Base-by-base conservation (phyloP, 257 asterid genomes). In the Salvia splendens region DNA sequence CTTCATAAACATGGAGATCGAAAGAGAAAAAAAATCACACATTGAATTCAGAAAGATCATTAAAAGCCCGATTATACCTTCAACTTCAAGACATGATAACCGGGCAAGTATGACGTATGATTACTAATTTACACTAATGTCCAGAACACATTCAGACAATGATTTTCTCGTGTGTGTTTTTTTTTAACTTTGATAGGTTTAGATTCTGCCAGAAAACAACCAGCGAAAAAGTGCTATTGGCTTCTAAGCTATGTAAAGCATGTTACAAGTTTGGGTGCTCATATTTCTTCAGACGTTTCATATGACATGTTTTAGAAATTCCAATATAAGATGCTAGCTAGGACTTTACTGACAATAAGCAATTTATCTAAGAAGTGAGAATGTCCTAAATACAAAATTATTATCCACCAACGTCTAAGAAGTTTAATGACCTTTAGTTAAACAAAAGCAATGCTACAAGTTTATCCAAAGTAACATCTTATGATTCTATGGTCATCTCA, bases 1-100 rank as follows among this genome's bases (percentile, higher is more conserved):
- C 40, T 24, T 40, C 24, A 55, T 36, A 63, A 59, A 47, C 54
- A 58, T 45, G 64, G 53, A 56, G 73, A 20, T 52, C 1, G 3
- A 17, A 32, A 64, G 33, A 6, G 4, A 36, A 40, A 47, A 24
- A 14, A 4, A 54, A 61, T 17, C 47, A 32, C 36, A 8, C 35
- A 8, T 17, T 20, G 33, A 38, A 12, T 57, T 5, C 28, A 49
- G 30, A 50, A 50, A 50, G 55, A 12, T 50, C 55, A 8, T 15
- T 6, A 15, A 50, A 14, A 7, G 5, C 32, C 12, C 0, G 11
- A 50, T 8, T 8, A 16, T 50, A 16, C 55, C 32, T 16, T 50
- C 35, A 32, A 32, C 4, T 32, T 32, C 15, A 15, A 6, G 20
- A 47, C 0, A 6, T 5, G 53, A 14, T 47, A 14, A 47, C 24